A percentile compares a stretch with the other conserved stretches of the same genome.
phyloP scores from a whole-genome alignment of 202 grass and related monocot genomes.

The Dendrocalamus latiflorus region DNA sequence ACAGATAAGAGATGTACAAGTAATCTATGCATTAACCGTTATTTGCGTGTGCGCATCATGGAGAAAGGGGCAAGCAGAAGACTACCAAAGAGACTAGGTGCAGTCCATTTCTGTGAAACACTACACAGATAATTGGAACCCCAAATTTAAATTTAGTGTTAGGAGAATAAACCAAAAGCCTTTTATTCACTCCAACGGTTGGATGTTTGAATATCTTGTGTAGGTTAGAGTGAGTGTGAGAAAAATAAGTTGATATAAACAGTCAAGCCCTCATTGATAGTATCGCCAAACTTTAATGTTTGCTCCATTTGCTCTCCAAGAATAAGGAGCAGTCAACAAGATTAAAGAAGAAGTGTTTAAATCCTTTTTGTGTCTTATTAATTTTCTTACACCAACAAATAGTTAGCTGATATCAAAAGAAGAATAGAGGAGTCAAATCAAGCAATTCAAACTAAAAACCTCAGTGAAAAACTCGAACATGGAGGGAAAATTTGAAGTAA shows the following conservation, averaged over 20 bases:
- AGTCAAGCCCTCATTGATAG: neutral
- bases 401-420: neutral
- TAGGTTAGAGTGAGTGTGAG: neutral
- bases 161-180: neutral
- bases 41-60: neutral
- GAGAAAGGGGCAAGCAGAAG: neutral
- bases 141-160: neutral
- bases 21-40: neutral
- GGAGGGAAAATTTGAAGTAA: too few relatives aligned
- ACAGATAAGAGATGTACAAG: neutral
- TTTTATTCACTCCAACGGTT: neutral
- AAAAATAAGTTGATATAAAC: neutral
- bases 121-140: neutral
- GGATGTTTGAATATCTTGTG: neutral
- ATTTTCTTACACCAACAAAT: neutral
- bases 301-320: neutral
- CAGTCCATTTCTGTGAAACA: neutral
- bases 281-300: neutral
- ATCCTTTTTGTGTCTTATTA: neutral
- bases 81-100: neutral
- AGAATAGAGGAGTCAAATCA: neutral
- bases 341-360: neutral
- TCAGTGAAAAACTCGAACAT: neutral
- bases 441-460: neutral
- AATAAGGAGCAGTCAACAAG: neutral